A percentile compares a stretch with the other conserved stretches of the same genome.
Evolutionary conservation across 257 asterid genomes (phyloP).

Genomic region (Penstemon eatonii): DNA sequence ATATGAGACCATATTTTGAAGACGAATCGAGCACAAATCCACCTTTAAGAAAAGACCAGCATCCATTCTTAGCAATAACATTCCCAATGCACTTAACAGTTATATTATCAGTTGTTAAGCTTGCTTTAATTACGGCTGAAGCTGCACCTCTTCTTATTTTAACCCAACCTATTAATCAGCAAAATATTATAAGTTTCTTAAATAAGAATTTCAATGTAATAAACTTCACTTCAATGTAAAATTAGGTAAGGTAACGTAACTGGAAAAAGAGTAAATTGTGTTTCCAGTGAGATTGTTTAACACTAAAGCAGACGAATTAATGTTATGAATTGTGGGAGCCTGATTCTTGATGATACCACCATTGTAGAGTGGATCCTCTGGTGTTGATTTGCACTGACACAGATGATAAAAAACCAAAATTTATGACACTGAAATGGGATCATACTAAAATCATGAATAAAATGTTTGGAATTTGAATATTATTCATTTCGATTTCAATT

Average conservation of each 20-base stretch:
- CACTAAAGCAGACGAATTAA: slow-evolving; percentile 3
- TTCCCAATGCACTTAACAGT: slow-evolving; percentile 46
- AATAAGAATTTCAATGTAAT: too few species aligned
- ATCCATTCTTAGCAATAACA: slow-evolving; percentile 44
- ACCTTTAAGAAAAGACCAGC: slow-evolving; percentile 76
- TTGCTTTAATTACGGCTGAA: slow-evolving; percentile 42
- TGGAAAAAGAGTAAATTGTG: slow-evolving; percentile 53
- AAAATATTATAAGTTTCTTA: not conserved
- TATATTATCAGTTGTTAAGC: slow-evolving; percentile 36
- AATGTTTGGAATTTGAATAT: not conserved
- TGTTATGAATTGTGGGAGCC: not conserved
- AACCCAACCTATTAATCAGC: slow-evolving; percentile 50
- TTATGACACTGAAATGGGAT: too few species aligned
- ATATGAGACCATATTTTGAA: slow-evolving; percentile 29
- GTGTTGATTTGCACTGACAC: slow-evolving; percentile 51
- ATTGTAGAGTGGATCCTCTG: slow-evolving; percentile 55
- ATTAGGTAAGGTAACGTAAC: slow-evolving; percentile 35
- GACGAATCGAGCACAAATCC: slow-evolving; percentile 51
- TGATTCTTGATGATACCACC: slow-evolving; percentile 54
- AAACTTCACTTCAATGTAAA: too few species aligned
- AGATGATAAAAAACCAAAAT: slow-evolving; percentile 12
- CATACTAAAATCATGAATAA: not conserved
- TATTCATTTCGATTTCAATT: not conserved
- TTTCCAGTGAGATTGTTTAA: slow-evolving; percentile 41
- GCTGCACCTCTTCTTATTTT: slow-evolving; percentile 38